Evolutionary conservation across 2,329 filamentous ascomycete genomes (phyloP).

Genomic region (Biscogniauxia sp.): DNA sequence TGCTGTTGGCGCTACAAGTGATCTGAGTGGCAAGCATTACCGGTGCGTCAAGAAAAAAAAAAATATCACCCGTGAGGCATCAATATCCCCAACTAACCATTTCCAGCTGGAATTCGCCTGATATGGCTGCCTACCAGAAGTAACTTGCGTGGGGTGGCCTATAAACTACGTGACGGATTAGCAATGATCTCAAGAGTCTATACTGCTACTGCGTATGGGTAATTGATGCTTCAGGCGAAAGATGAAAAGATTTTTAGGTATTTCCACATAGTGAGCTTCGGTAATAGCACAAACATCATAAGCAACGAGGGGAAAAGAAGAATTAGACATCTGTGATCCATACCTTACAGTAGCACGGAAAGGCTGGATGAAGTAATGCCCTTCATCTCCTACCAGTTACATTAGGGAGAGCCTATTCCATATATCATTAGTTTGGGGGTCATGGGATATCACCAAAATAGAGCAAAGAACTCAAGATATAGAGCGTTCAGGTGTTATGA

Average conservation of each 20-base stretch:
- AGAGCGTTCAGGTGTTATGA: constrained; percentile 25
- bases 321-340: constrained; percentile 15
- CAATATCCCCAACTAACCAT: constrained; percentile 24
- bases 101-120: constrained; percentile 50
- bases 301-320: constrained; percentile 30
- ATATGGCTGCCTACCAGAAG: constrained; percentile 52
- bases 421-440: not conserved
- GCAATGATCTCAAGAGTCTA: not conserved
- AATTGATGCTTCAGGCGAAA: constrained; percentile 65
- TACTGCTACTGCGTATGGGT: constrained; percentile 9
- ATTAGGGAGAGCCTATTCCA: not conserved
- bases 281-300: constrained; percentile 80
- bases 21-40: constrained; percentile 74
- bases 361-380: not conserved
- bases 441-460: not conserved
- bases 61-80: constrained; percentile 5
- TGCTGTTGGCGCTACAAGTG: constrained; percentile 60
- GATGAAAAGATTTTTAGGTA: constrained; percentile 73
- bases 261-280: constrained; percentile 65
- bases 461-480: not conserved
- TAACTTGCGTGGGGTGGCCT: not conserved
- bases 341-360: constrained; percentile 23
- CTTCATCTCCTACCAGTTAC: not conserved
- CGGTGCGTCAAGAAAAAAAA: constrained; percentile 46
- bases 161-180: constrained; percentile 9